phyloP scores from a whole-genome alignment of 2,329 filamentous ascomycete genomes.

The Pseudocercospora ulei region DNA sequence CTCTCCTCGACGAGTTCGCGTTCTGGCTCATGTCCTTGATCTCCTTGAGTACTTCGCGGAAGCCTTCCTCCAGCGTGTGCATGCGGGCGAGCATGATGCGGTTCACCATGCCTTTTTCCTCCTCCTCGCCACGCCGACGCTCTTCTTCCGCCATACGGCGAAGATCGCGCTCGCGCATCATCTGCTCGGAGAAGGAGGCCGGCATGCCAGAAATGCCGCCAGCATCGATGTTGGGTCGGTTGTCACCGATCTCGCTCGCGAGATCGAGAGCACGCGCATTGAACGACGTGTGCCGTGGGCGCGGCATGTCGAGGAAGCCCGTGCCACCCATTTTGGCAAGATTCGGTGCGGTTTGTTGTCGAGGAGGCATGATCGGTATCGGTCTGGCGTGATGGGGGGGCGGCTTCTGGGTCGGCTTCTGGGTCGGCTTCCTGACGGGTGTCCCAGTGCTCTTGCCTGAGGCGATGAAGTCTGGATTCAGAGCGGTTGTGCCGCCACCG shows the following conservation, averaged over 20 bases:
- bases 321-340: conserved; percentile 13
- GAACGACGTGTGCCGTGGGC: conserved; percentile 51
- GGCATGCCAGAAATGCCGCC: conserved; percentile 33
- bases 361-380: conserved; percentile 48
- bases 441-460: conserved; percentile 8
- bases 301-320: conserved; percentile 27
- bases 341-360: conserved; percentile 28
- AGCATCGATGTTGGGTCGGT: conserved; percentile 41
- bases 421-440: conserved; percentile 14
- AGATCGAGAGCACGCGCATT: conserved; percentile 55
- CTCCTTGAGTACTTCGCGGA: conserved; percentile 54
- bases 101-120: conserved; percentile 62
- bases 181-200: conserved; percentile 37
- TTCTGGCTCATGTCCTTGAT: conserved; percentile 30
- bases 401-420: conserved; percentile 34
- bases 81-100: conserved; percentile 77
- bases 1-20: conserved; percentile 25
- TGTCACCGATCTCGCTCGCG: conserved; percentile 62
- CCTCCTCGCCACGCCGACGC: conserved; percentile 34
- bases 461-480: conserved; percentile 24
- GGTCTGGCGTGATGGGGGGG: conserved; percentile 39
- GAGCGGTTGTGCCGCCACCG: conserved; percentile 22
- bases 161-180: conserved; percentile 48
- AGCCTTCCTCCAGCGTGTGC: conserved; percentile 86
- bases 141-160: conserved; percentile 40